Percentiles rank a stretch among this genome's conserved stretches.
Conservation (phyloP, 2,329 filamentous ascomycete species). For the Conoideocrella luteorostrata region DNA sequence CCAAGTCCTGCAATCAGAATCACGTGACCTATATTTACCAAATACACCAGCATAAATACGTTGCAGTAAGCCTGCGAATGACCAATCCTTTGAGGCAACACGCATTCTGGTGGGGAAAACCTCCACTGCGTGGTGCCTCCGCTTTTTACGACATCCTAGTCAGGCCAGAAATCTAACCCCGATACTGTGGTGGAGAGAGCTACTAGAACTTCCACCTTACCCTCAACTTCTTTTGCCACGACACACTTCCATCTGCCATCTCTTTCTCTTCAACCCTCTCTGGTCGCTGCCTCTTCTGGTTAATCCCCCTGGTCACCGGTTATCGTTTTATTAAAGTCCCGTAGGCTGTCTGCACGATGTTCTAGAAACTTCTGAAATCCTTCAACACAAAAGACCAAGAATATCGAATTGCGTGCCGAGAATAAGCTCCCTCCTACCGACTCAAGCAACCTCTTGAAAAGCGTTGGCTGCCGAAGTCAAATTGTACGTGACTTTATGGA, state of each 20-base stretch:
- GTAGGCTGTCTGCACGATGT: conserved; percentile 30
- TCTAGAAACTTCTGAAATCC: conserved; percentile 28
- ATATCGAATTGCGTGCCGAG: conserved; percentile 3
- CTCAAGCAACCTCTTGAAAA: neutral
- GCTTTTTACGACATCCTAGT: conserved; percentile 13
- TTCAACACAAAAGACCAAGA: neutral
- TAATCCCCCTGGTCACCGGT: conserved; percentile 34
- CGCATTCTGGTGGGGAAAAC: neutral
- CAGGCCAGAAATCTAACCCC: conserved; percentile 15
- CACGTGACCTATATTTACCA: no score
- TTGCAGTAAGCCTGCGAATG: no score
- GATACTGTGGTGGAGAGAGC: conserved; percentile 23
- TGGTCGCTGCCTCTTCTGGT: conserved; percentile 33
- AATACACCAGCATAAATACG: no score
- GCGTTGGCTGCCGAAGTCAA: neutral
- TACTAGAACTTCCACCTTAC: conserved; percentile 37
- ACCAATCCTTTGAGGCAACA: no score
- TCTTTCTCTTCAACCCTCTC: conserved; percentile 12
- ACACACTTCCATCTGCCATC: conserved; percentile 18
- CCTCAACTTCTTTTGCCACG: conserved; percentile 24
- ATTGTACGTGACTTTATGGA: no score
- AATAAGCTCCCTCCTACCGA: neutral
- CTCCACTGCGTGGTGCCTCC: conserved; percentile 1
- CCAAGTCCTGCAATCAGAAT: no score
- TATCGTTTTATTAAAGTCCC: conserved; percentile 19